These are phyloP conservation scores for Piper longum DNA, from an alignment of 164 flowering plant species.

Conservation along the genomic window DNA sequence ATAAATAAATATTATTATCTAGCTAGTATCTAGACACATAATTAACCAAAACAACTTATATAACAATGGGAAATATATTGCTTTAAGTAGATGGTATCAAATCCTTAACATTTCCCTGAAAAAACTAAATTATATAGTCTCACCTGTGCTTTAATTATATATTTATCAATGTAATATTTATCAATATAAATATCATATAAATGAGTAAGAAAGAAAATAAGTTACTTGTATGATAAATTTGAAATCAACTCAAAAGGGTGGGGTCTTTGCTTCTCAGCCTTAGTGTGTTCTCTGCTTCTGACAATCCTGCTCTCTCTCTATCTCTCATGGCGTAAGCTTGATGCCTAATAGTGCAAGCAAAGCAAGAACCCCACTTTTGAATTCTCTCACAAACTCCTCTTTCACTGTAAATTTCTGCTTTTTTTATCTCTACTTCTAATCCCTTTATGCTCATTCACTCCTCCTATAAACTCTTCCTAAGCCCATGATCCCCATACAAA, in stretches of 20 bases:
- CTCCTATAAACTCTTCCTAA: neutral
- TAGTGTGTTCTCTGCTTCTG: slow-evolving; percentile 15
- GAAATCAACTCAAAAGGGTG: neutral
- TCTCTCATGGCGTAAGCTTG: slow-evolving; percentile 47
- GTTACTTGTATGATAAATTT: no score
- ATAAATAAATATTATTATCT: no score
- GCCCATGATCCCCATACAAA: neutral
- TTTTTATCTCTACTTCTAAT: slow-evolving; percentile 3
- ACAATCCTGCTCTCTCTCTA: slow-evolving; percentile 52
- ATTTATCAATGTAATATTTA: no score
- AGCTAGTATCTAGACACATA: no score
- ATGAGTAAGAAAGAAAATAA: no score
- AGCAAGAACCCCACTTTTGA: slow-evolving; percentile 36
- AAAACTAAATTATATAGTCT: no score
- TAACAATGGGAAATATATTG: no score
- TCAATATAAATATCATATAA: no score
- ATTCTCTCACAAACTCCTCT: slow-evolving; percentile 8
- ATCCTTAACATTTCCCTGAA: no score
- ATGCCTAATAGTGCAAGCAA: slow-evolving; percentile 94
- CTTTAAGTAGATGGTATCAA: no score
- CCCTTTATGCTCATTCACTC: neutral
- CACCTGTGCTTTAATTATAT: no score
- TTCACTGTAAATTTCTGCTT: slow-evolving; percentile 19
- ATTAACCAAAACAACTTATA: no score
- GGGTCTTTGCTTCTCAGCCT: slow-evolving; percentile 6